A percentile compares a stretch with the other conserved stretches of the same genome.
Conservation (phyloP, 2,329 filamentous ascomycete genomes). For the Pezicula rhizophila region DNA sequence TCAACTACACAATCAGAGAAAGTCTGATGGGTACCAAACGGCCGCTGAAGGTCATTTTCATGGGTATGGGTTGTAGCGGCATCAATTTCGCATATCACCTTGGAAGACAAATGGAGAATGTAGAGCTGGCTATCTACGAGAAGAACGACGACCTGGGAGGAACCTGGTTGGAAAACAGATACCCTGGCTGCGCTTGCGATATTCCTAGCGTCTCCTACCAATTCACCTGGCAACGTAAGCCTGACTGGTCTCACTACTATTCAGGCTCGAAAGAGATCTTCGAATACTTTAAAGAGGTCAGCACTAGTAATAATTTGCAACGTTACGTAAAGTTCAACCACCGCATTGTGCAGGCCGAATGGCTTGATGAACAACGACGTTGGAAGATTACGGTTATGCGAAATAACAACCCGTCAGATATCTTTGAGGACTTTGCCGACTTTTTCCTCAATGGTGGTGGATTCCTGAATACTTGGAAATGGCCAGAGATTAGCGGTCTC, state of each 20-base stretch:
- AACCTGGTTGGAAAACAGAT: constrained; percentile 29
- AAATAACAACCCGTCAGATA: constrained; percentile 26
- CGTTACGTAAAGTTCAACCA: constrained; percentile 38
- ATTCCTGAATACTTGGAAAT: constrained; percentile 4
- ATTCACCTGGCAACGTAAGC: constrained; percentile 53
- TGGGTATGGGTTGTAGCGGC: neutral
- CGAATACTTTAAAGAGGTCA: constrained; percentile 42
- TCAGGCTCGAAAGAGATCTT: constrained; percentile 47
- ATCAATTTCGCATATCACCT: neutral
- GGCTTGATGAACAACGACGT: neutral
- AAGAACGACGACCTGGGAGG: constrained; percentile 37
- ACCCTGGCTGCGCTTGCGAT: constrained; percentile 51
- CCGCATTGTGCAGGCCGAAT: constrained; percentile 27
- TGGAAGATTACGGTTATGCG: constrained; percentile 1
- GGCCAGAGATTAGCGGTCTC: constrained; percentile 2
- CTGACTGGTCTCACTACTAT: constrained; percentile 52
- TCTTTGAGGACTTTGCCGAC: constrained; percentile 37
- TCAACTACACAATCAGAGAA: neutral
- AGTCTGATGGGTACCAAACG: neutral
- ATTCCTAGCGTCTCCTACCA: constrained; percentile 42
- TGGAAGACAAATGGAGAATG: constrained; percentile 27
- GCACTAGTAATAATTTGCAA: constrained; percentile 32
- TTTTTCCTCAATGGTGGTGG: constrained; percentile 44
- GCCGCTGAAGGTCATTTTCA: neutral
- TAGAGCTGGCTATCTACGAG: constrained; percentile 40